Conservation (phyloP, 768 basidiomycete genomes). For the Kondoa subrosea region DNA sequence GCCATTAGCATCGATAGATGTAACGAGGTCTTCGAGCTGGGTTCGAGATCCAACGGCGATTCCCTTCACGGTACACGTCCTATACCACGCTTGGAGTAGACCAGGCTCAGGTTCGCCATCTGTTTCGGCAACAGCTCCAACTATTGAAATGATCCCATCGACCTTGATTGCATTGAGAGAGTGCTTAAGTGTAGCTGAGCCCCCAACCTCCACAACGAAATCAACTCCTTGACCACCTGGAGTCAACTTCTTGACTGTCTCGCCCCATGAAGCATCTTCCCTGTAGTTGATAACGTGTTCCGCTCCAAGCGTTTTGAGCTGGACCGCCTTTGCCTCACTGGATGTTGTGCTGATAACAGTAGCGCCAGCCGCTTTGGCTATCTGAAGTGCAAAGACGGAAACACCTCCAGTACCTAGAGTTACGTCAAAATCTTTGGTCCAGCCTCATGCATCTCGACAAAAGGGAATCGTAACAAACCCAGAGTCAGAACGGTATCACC, state of each 20-base stretch:
- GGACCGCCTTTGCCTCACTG: slow-evolving; percentile 42
- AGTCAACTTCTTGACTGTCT: slow-evolving; percentile 35
- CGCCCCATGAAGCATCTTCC: slow-evolving; percentile 44
- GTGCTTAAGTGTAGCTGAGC: slow-evolving; percentile 38
- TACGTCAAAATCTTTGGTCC: slow-evolving; percentile 20
- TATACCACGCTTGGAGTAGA: no score
- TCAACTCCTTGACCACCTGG: slow-evolving; percentile 22
- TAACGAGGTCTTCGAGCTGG: no score
- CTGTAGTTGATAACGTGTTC: slow-evolving; percentile 47
- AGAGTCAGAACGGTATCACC: no score
- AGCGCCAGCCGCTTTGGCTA: slow-evolving; percentile 49
- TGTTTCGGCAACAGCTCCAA: no score
- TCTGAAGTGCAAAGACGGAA: slow-evolving; percentile 42
- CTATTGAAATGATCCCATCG: slow-evolving; percentile 8
- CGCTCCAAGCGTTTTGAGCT: slow-evolving; percentile 36
- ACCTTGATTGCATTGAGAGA: slow-evolving; percentile 3
- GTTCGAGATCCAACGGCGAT: no score
- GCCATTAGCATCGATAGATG: no score
- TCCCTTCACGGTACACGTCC: no score
- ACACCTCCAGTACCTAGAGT: slow-evolving; percentile 28
- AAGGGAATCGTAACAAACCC: no score
- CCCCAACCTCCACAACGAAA: slow-evolving; percentile 41
- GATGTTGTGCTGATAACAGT: slow-evolving; percentile 52
- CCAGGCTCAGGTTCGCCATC: no score
- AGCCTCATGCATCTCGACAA: no score